A percentile compares a stretch with the other conserved stretches of the same genome.
Evolutionary conservation across 345 rosid genomes (phyloP).

Genomic region (rapeseed (Brassica napus)): Da-Ae NC_063434.1:1541001-1541500

Average conservation of each 20-base stretch:
- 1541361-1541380: not conserved
- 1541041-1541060: constrained; percentile 25
- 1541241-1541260: constrained; percentile 21
- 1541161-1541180: not conserved
- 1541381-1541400: not conserved
- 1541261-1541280: not conserved
- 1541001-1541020: constrained; percentile 3
- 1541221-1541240: constrained; percentile 17
- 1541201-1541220: constrained; percentile 4
- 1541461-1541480: not conserved
- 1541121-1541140: not conserved
- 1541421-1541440: not conserved
- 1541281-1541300: not conserved
- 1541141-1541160: not conserved
- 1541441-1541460: not conserved
- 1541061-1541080: constrained; percentile 27
- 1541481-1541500: not conserved
- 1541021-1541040: constrained; percentile 7
- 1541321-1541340: not conserved
- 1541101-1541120: constrained; percentile 8
- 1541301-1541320: constrained; percentile 11
- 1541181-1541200: not conserved
- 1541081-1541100: constrained; percentile 3
- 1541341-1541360: not conserved
- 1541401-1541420: not conserved